Evolutionary conservation across 768 basidiomycete species (phyloP).

Genomic region (Lentinula sp.): DNA sequence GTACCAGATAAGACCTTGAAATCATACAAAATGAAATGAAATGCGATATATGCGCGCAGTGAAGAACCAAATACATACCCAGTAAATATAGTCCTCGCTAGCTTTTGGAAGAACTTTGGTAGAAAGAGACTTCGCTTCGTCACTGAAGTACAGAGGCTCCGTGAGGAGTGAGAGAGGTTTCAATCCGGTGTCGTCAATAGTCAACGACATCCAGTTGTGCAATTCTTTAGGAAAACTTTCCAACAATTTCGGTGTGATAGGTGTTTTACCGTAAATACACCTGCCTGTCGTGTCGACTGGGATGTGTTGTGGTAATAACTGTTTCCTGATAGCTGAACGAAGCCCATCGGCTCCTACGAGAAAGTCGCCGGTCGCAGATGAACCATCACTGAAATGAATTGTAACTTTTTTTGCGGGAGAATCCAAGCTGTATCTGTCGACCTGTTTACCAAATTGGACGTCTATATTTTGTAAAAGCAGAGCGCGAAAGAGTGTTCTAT

Average conservation of each 20-base stretch:
- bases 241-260: neutral
- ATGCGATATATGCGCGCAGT: neutral
- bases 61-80: neutral
- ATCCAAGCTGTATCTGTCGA: neutral
- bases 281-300: neutral
- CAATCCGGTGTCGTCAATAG: neutral
- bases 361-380: neutral
- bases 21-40: neutral
- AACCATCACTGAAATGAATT: neutral
- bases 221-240: neutral
- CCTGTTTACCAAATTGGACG: constrained; percentile 1
- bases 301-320: neutral
- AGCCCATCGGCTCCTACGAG: neutral
- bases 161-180: neutral
- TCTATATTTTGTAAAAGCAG: constrained; percentile 1
- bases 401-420: neutral
- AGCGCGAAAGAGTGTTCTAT: constrained; percentile 2
- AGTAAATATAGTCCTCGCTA: constrained; percentile 1
- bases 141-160: neutral
- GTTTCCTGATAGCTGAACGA: neutral
- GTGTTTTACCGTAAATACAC: constrained; percentile 1
- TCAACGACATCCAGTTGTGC: constrained; percentile 1
- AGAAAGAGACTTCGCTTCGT: neutral
- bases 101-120: neutral
- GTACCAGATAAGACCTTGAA: neutral